Conservation (phyloP, 805 yeast species). For the Metschnikowia picachoensis region DNA sequence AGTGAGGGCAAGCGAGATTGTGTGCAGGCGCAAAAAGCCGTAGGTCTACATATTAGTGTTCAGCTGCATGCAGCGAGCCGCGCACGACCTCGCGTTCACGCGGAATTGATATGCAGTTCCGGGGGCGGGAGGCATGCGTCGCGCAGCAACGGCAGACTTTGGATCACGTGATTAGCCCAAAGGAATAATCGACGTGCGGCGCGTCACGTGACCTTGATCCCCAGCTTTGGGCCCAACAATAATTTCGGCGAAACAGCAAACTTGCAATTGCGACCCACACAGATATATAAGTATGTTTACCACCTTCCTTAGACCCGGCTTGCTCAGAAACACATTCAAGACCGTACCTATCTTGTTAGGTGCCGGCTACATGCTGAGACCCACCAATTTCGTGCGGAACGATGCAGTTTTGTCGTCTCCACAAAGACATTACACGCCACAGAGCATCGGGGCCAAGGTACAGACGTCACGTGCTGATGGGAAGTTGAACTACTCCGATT, state of each 20-base stretch:
- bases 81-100: background rate
- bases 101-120: too few species aligned
- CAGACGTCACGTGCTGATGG: constrained; percentile 34
- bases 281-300: constrained; percentile 10
- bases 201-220: background rate
- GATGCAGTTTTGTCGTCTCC: constrained; percentile 15
- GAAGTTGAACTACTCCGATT: constrained; percentile 54
- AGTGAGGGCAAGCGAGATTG: background rate
- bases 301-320: constrained; percentile 12
- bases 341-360: constrained; percentile 15
- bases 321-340: constrained; percentile 11
- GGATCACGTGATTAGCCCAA: background rate
- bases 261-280: background rate
- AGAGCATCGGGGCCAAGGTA: constrained; percentile 9
- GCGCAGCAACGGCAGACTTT: background rate
- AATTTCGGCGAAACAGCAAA: background rate
- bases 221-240: background rate
- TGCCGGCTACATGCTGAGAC: constrained; percentile 11
- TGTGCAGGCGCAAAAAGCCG: constrained; percentile 3
- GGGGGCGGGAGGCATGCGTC: background rate
- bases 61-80: background rate
- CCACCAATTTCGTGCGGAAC: constrained; percentile 10
- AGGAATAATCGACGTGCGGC: background rate
- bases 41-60: background rate
- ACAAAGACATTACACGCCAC: constrained; percentile 11